Evolutionary conservation across 179 eudicot genomes (phyloP), one percentile per base, ranked within the genome.

Genomic region (Actinidia polygama): DNA sequence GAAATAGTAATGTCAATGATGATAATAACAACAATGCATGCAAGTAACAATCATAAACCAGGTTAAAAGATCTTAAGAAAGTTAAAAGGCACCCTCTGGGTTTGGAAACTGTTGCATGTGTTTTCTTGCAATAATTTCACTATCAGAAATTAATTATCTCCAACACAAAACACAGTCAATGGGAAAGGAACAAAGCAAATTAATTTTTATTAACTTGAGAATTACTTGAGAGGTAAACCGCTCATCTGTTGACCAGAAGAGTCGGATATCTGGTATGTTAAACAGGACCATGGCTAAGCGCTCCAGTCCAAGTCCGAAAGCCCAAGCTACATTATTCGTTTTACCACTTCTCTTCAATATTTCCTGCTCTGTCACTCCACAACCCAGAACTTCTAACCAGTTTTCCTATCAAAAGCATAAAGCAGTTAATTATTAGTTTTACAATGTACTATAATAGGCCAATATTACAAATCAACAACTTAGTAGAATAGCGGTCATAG

Each of bases 251-350:
- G 98, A 89, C 97, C 98, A 94, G 81, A 93, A 94, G 79, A 93
- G 96, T 24, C 98, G 92, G 82, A 95, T 93, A 83, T 95, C 98
- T 75, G 97, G 97, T 81, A 93, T 89, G 86, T 91, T 97, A 87
- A 94, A 94, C 18, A 95, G 88, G 81, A 95, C 96, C 98, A 93
- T 95, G 23, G 99, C 99, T 80, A 96, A 87, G 71, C 99, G 90
- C 91, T 97, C 99, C 83, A 97, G 88, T 73, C 99, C 99, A 80
- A 97, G 94, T 74, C 99, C 99, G 86, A 97, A 97, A 73, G 99
- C 99, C 99, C 99, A 97, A 78, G 98, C 99, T 81, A 90, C 91
- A 81, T 91, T 90, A 76, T 92, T 91, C 19, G 85, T 78, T 79
- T 79, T 94, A 30, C 98, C 95, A 75, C 89, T 92, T 88, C 93